Percentiles rank a stretch among this genome's conserved stretches.
Conservation (phyloP, 2,329 filamentous ascomycete genomes). For the Phialophora expanda region DNA sequence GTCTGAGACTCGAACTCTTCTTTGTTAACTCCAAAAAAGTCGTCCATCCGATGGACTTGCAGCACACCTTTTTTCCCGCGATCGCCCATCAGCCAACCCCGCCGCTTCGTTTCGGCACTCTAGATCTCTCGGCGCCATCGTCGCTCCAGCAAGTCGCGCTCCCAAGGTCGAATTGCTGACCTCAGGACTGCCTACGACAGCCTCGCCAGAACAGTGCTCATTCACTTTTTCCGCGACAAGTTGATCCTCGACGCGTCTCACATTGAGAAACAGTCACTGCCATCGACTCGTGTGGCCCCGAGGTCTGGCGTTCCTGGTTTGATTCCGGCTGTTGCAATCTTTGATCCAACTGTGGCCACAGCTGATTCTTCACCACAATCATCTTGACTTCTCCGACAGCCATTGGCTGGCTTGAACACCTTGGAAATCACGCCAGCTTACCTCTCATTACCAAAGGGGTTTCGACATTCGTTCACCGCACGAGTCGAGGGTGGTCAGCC, state of each 20-base stretch:
- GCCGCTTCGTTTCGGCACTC: neutral
- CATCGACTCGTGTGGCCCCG: neutral
- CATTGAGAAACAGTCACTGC: neutral
- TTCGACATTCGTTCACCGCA: conserved; percentile 3
- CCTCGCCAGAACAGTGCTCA: neutral
- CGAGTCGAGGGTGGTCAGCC: conserved; percentile 12
- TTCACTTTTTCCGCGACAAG: neutral
- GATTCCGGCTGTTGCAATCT: neutral
- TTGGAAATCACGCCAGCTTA: neutral
- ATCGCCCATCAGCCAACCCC: neutral
- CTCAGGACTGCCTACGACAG: neutral
- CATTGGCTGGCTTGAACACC: neutral
- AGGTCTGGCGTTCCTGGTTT: neutral
- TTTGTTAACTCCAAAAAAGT: conserved; percentile 8
- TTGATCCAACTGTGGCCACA: neutral
- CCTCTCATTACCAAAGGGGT: neutral
- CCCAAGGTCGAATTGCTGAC: neutral
- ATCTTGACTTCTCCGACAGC: neutral
- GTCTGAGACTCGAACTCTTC: conserved; percentile 14
- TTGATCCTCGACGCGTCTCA: conserved; percentile 8
- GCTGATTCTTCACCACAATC: neutral
- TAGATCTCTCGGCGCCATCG: conserved; percentile 3
- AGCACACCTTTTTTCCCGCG: neutral
- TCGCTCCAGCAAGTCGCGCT: neutral
- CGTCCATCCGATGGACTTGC: neutral